Conservation (phyloP, 305 asterid species). For the Fraxinus baroniana region DNA sequence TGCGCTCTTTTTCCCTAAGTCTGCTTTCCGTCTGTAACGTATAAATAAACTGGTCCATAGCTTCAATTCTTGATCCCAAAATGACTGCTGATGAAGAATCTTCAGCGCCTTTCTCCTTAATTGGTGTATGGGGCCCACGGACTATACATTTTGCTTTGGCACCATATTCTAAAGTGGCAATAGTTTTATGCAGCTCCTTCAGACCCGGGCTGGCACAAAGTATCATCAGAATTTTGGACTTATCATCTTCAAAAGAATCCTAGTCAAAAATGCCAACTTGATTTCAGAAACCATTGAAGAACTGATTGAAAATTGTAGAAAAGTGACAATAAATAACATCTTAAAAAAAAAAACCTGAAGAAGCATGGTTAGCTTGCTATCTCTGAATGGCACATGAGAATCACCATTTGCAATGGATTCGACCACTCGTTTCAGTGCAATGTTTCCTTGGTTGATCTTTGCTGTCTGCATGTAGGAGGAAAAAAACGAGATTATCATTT, state of each 20-base stretch:
- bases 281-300: constrained; percentile 3
- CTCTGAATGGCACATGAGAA: constrained; percentile 94
- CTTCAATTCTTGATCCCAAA: constrained; percentile 74
- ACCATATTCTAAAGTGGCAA: constrained; percentile 87
- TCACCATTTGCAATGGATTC: constrained; percentile 96
- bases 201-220: constrained; percentile 94
- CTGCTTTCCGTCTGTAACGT: constrained; percentile 78
- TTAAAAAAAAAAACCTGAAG: constrained; percentile 52
- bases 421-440: constrained; percentile 83
- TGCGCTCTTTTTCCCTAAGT: constrained; percentile 56
- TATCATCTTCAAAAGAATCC: constrained; percentile 95
- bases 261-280: constrained; percentile 19
- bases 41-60: constrained; percentile 77
- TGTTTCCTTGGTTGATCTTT: constrained; percentile 91
- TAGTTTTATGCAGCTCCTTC: constrained; percentile 84
- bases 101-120: constrained; percentile 64
- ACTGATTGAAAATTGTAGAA: constrained; percentile 10
- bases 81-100: constrained; percentile 69
- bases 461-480: constrained; percentile 57
- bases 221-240: constrained; percentile 86
- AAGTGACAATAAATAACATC: background rate
- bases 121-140: constrained; percentile 78
- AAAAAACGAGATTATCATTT: background rate
- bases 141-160: constrained; percentile 94
- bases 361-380: constrained; percentile 97